These are phyloP conservation scores for Pestalotiopsis sp. DNA, from an alignment of 2,329 filamentous ascomycete genomes.

Conservation along the genomic window DNA sequence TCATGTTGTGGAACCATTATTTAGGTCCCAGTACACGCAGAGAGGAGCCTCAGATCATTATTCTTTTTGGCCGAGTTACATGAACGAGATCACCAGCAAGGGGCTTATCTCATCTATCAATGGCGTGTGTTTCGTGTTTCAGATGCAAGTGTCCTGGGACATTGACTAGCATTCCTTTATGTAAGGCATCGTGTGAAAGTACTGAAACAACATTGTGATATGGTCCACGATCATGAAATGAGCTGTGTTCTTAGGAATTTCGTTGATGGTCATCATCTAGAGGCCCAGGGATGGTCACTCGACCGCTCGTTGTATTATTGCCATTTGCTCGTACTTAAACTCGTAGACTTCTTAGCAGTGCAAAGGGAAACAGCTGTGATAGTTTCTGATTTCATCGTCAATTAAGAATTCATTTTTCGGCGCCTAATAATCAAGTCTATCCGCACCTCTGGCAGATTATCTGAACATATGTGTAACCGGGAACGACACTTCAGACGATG, in stretches of 20 bases:
- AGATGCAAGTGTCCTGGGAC: constrained; percentile 1
- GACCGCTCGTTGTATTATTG: not conserved
- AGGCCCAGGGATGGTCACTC: not conserved
- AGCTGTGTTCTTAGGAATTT: not conserved
- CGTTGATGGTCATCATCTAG: not conserved
- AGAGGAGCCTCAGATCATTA: not conserved
- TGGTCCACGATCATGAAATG: not conserved
- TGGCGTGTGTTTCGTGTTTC: constrained; percentile 15
- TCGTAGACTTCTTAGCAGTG: not conserved
- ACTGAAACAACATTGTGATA: not conserved
- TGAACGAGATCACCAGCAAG: constrained; percentile 15
- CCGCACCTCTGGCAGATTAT: not conserved
- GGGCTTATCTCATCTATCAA: not conserved
- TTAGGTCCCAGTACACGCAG: not conserved
- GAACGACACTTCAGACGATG: not conserved
- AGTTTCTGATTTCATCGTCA: too few relatives aligned
- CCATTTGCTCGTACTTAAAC: not conserved
- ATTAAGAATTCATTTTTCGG: too few relatives aligned
- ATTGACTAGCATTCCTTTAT: constrained; percentile 13
- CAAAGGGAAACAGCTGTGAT: not conserved
- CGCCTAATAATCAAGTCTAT: too few relatives aligned
- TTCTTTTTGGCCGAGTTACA: not conserved
- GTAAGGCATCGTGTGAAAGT: not conserved
- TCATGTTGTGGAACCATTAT: not conserved
- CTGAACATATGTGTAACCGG: not conserved